Evolutionary conservation across 768 basidiomycete genomes (phyloP), one percentile per base, ranked within the genome.

Genomic region (Amanita exitialis): DNA sequence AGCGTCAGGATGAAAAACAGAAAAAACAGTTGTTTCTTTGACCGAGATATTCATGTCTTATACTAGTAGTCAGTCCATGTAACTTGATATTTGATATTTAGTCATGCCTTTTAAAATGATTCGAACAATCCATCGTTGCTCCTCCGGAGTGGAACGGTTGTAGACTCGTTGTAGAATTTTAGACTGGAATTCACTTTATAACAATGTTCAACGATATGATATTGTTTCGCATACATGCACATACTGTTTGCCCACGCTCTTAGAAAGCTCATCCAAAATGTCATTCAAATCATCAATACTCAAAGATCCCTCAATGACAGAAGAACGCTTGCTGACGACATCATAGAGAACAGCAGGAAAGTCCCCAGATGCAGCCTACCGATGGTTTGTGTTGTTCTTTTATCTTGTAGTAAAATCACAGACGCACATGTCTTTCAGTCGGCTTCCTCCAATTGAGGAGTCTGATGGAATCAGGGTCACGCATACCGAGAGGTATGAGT

Each of bases 51-150:
- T 76, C 75, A 98, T 83, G 59, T 98, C 95, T 96, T 42, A 9
- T 7, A 42, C 23, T 12, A 36, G 18, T 6, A n/a, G 5, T 44
- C 18, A 44, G 20, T 2, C 1, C 12, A 20, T 28, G n/a, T 7
- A 21, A 16, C 37, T 36, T 7, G 16, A 13, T 23, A 34, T 20
- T 6, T 12, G 6, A 7, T 18, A 28, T 10, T 27, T 16, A 27
- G 20, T 41, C 47, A 2, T 49, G 89, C 95, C 95, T 76, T 97
- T 96, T 30, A 98, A 72, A 44, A 99, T 88, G 62, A 99, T 90
- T 6, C 92, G 80, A n/a, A 90, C 84, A 51, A 99, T 83, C 96
- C 96, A 99, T 44, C 82, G 79, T 60, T 96, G 94, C 60, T 98
- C 94, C 51, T 84, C 80, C 0, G 94, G 73, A 1, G 93, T 95